Conservation (phyloP, 2,329 filamentous ascomycete genomes). For the Claviceps purpurea region DNA sequence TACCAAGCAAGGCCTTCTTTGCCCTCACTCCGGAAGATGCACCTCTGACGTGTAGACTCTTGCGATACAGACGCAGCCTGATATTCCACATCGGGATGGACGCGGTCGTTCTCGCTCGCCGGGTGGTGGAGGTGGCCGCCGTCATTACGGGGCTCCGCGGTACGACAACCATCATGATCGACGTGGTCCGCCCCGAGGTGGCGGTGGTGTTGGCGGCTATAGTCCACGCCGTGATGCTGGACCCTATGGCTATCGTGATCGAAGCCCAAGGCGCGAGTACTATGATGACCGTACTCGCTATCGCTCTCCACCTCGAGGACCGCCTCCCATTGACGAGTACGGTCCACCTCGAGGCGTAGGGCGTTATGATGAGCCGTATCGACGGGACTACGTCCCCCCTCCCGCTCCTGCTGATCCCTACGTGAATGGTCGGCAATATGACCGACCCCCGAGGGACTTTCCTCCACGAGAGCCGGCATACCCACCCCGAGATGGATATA, state of each 20-base stretch:
- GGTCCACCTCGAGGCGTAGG: slow-evolving; percentile 42
- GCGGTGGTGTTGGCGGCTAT: slow-evolving; percentile 43
- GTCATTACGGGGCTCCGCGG: slow-evolving; percentile 48
- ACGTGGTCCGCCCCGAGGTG: slow-evolving; percentile 53
- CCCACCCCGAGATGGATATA: slow-evolving; percentile 26
- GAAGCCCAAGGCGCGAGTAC: slow-evolving; percentile 75
- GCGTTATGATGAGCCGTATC: slow-evolving; percentile 67
- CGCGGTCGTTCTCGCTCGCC: slow-evolving; percentile 70
- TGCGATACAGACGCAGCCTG: slow-evolving; percentile 59
- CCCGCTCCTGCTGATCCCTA: slow-evolving; percentile 52
- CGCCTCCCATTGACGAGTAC: slow-evolving; percentile 59
- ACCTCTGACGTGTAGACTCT: not conserved
- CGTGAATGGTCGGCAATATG: slow-evolving; percentile 41
- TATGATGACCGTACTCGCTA: slow-evolving; percentile 75
- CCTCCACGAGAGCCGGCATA: slow-evolving; percentile 30
- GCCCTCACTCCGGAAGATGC: not conserved
- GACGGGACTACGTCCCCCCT: slow-evolving; percentile 52
- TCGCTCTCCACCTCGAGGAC: slow-evolving; percentile 63
- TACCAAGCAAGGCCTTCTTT: not conserved
- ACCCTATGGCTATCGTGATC: slow-evolving; percentile 71
- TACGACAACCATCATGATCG: slow-evolving; percentile 77
- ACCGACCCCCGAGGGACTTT: slow-evolving; percentile 39
- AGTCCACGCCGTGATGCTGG: slow-evolving; percentile 59
- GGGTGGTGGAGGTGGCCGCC: slow-evolving; percentile 23
- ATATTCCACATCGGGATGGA: slow-evolving; percentile 50